Base-by-base conservation (phyloP, 768 basidiomycete species). In the Suillus plorans region DNA sequence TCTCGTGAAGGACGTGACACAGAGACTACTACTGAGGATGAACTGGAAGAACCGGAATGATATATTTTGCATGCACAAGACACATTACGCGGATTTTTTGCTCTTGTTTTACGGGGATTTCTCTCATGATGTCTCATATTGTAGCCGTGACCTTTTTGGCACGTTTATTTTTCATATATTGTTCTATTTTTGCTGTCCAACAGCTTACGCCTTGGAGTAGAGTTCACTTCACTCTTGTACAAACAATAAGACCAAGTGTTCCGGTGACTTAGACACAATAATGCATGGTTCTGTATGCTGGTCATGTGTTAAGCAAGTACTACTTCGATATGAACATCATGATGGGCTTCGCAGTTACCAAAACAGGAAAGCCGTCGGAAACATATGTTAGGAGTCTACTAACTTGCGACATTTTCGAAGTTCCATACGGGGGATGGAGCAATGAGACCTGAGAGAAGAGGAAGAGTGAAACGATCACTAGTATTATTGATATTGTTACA, bases 1-100 rank as follows among this genome's bases (percentile, higher is more conserved):
- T 53, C 57, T 59, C 25, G 64, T 56, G 14, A 70, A 64, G 25
- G 39, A 18, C 42, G 9, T 42, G 41, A 28, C 36, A 55, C 53
- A 7, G 53, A 55, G 34, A 55, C 53, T n/a, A 36, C 18, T 37
- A 58, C 39, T 31, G 64, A 62, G 0, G 69, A 69, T 0, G 72
- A 73, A 10, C 5, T 5, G 31, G 31, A 36, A 14, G 34, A 55
- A 1, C 36, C 0, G 36, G 74, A 72, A 0, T 63, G 56, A 45
- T 50, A 13, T 34, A 8, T 34, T 41, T 50, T 58, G 37, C 37
- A 25, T 42, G 5, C 9, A 55, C 53, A 55, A 3, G 12, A 13
- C 53, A 55, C 20, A 10, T 34, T 55, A n/a, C 31, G 3, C 12
- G 20, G 53, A 55, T 55, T 34, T 55, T 20, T 55, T 55, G 18